These are phyloP conservation scores for Lyophyllum atratum DNA, from an alignment of 768 basidiomycete genomes.

Conservation along the genomic window DNA sequence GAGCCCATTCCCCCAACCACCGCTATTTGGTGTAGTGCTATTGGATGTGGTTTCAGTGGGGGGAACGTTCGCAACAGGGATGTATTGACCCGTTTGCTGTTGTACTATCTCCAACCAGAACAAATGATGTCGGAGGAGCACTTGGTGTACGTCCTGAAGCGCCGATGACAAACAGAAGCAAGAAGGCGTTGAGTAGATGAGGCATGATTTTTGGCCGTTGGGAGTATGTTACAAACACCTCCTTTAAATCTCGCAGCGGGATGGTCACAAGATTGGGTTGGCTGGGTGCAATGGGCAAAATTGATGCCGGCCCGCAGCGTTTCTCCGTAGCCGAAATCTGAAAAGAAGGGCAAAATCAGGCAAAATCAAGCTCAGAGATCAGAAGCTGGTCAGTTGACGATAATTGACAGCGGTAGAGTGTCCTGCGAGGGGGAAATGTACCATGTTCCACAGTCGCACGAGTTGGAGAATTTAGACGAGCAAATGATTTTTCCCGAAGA, in stretches of 20 bases:
- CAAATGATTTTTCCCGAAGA: neutral
- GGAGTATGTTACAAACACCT: neutral
- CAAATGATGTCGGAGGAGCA: slow-evolving; percentile 31
- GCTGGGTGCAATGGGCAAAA: neutral
- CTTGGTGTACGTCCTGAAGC: neutral
- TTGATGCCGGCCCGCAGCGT: slow-evolving; percentile 5
- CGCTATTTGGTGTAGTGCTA: slow-evolving; percentile 36
- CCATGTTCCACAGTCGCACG: neutral
- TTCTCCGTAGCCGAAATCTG: slow-evolving; percentile 1
- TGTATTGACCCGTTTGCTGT: slow-evolving; percentile 36
- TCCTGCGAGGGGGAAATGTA: neutral
- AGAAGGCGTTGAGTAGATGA: neutral
- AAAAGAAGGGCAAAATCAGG: neutral
- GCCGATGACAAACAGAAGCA: neutral
- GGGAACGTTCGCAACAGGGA: neutral
- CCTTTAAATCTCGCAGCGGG: neutral
- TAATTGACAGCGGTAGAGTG: slow-evolving; percentile 1
- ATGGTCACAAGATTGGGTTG: neutral
- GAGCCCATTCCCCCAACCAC: slow-evolving; percentile 44
- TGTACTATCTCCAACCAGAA: slow-evolving; percentile 42
- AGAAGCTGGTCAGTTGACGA: neutral
- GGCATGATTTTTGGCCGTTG: slow-evolving; percentile 2
- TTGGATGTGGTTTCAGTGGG: neutral
- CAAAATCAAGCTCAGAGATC: no score
- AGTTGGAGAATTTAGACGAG: neutral